Evolutionary conservation across 257 asterid genomes (phyloP), one percentile per base, ranked within the genome.

Genomic region (Eustoma russellianum): DNA sequence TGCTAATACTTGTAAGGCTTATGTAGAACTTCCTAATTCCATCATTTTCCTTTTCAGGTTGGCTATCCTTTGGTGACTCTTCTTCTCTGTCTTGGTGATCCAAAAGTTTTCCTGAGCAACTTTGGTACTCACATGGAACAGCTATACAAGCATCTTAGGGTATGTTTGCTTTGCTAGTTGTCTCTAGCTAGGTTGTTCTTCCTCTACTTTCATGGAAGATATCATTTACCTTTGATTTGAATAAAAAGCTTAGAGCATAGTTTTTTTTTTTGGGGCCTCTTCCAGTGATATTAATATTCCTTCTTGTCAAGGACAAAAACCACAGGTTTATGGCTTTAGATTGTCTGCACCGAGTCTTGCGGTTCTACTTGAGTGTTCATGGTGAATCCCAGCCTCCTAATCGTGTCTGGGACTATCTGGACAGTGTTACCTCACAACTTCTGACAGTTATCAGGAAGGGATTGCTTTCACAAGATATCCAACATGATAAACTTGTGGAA

Each of bases 321-420:
- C 95, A 85, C 45, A 94, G 98, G 17, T 92, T 92, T 79, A 92
- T 92, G 98, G 97, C 98, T 55, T 75, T 92, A 66, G 97, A 92
- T 72, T 92, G 98, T 67, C 78, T 88, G 56, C 98, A 92, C 69
- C 97, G 98, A 44, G 94, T 92, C 57, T 60, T 88, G 75, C 81
- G 97, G 75, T 92, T 92, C 67, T 92, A 92, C 74, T 70, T 92
- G 80, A 88, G 95, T 62, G 91, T 88, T 66, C 95, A 92, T 66
- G 98, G 98, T 47, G 86, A 81, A 73, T 72, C 85, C 43, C 98
- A 92, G 68, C 95, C 97, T 62, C 80, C 77, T 48, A 51, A 92
- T 74, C 95, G 98, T 58, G 98, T 92, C 41, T 92, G 98, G 98
- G 98, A 92, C 68, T 85, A 85, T 80, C 81, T 92, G 56, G 98